A percentile compares a stretch with the other conserved stretches of the same genome.
phyloP scores from a whole-genome alignment of 371 early-diverging fungal genomes.

The Mortierella sp. region DNA sequence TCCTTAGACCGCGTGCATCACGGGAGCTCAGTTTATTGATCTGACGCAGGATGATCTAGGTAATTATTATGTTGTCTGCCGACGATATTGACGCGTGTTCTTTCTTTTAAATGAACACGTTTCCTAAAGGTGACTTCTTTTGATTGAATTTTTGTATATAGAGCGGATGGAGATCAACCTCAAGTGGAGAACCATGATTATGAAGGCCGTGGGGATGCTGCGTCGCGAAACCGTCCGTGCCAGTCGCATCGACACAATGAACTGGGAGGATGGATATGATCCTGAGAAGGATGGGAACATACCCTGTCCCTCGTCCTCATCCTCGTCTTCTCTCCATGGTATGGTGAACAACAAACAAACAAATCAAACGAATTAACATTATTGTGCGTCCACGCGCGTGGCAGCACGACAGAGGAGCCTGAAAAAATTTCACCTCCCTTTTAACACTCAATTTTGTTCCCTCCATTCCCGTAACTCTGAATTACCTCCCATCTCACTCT shows the following conservation, averaged over 20 bases:
- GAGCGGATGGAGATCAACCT: slow-evolving; percentile 53
- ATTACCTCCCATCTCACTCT: not conserved
- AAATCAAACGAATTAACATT: too few relatives aligned
- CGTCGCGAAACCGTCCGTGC: slow-evolving; percentile 47
- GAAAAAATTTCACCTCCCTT: not conserved
- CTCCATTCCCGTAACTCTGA: not conserved
- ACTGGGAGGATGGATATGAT: slow-evolving; percentile 48
- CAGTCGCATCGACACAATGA: slow-evolving; percentile 35
- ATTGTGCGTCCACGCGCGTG: not conserved
- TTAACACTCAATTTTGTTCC: not conserved
- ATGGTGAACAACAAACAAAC: too few relatives aligned
- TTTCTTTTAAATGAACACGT: too few relatives aligned
- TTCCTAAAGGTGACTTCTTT: not conserved
- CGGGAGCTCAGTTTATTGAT: slow-evolving; percentile 46
- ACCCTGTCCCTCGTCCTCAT: slow-evolving; percentile 9
- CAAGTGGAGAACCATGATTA: slow-evolving; percentile 53
- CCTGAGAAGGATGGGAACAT: slow-evolving; percentile 27
- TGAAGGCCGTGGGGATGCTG: slow-evolving; percentile 49
- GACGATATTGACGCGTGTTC: too few relatives aligned
- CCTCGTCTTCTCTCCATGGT: not conserved
- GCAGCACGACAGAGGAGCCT: not conserved
- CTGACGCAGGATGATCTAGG: slow-evolving; percentile 44
- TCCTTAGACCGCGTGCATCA: slow-evolving; percentile 41
- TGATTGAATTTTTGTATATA: too few relatives aligned
- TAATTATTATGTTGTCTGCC: too few relatives aligned